Evolutionary conservation across 352 stramenopile genomes (phyloP).

Genomic region (Phytophthora fragariae): DNA sequence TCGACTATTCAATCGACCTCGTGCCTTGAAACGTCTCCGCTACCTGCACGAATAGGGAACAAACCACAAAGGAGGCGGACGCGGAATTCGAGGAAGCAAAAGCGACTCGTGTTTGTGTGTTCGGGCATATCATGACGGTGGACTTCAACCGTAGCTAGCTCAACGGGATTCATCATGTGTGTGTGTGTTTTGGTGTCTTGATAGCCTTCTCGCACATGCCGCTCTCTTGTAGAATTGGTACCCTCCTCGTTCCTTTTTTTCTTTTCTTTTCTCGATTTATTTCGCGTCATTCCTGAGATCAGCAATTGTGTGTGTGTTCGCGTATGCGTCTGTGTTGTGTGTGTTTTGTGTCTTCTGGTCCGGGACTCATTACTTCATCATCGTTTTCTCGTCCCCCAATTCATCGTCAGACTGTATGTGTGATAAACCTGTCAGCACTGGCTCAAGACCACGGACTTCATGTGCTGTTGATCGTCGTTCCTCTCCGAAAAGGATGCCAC

Average conservation of each 20-base stretch:
- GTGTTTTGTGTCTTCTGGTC: conserved; percentile 20
- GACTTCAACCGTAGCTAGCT: conserved; percentile 25
- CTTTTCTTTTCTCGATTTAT: conserved; percentile 23
- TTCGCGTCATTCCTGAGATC: conserved; percentile 30
- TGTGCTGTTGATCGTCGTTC: conserved; percentile 4
- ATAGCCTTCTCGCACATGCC: conserved; percentile 15
- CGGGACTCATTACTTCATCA: conserved; percentile 25
- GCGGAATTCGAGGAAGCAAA: conserved; percentile 32
- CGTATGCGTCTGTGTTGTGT: conserved; percentile 18
- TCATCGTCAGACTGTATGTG: conserved; percentile 28
- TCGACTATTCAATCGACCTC: not conserved
- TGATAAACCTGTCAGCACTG: conserved; percentile 17
- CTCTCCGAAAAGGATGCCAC: not conserved
- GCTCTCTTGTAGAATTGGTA: conserved; percentile 19
- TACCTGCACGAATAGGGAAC: conserved; percentile 6
- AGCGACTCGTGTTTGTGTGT: conserved; percentile 31
- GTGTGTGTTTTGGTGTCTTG: conserved; percentile 32
- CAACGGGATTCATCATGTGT: conserved; percentile 12
- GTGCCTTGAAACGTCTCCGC: conserved; percentile 29
- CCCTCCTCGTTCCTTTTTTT: conserved; percentile 4
- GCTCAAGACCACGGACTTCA: not conserved
- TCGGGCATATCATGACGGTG: conserved; percentile 21
- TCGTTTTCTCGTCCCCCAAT: conserved; percentile 18
- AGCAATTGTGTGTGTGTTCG: conserved; percentile 26
- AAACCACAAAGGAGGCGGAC: conserved; percentile 4